A percentile compares a stretch with the other conserved stretches of the same genome.
These are phyloP conservation scores for Gossypium trilobum DNA, from an alignment of 441 rosid species.

Conservation along the genomic window DNA sequence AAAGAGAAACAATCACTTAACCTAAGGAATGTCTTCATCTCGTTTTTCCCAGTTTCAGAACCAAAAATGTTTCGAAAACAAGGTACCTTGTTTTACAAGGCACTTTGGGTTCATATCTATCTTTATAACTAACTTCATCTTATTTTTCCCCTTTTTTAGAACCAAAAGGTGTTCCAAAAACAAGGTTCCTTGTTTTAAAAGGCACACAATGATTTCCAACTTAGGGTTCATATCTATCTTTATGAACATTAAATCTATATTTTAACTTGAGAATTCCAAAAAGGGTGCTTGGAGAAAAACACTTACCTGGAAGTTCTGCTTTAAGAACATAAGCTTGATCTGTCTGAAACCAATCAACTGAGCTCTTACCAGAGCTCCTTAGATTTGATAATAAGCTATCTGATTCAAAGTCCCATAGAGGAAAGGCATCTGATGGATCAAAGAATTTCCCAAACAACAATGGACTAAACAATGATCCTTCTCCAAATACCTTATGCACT, in stretches of 20 bases:
- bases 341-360: constrained; percentile 68
- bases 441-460: constrained; percentile 75
- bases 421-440: constrained; percentile 93
- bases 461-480: constrained; percentile 77
- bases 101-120: background rate
- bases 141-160: background rate
- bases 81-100: background rate
- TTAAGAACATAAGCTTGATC: constrained; percentile 62
- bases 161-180: background rate
- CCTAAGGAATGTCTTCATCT: background rate
- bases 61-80: background rate
- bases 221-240: background rate
- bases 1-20: background rate
- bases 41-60: background rate
- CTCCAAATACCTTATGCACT: constrained; percentile 55
- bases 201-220: background rate
- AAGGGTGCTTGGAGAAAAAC: background rate
- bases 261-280: background rate
- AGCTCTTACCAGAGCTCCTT: constrained; percentile 46
- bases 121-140: background rate
- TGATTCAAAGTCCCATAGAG: constrained; percentile 82
- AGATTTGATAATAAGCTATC: constrained; percentile 46
- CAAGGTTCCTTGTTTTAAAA: constrained; percentile 6
- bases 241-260: constrained; percentile 1
- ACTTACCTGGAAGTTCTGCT: constrained; percentile 64